These are phyloP conservation scores for Medicago arabica DNA, from an alignment of 306 rosid species.

Conservation along the genomic window DNA sequence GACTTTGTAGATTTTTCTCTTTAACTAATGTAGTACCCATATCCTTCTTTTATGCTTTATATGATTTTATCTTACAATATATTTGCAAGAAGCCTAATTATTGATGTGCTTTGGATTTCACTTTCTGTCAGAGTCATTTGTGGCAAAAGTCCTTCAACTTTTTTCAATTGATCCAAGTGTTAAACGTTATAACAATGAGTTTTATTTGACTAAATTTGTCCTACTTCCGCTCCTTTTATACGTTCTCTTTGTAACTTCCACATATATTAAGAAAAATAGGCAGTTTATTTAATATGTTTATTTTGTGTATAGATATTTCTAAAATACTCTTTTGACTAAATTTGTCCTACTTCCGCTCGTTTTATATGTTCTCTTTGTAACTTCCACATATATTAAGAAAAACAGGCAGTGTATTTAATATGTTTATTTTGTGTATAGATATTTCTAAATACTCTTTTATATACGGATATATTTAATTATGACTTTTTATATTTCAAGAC, in stretches of 20 bases:
- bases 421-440: neutral
- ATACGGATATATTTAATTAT: neutral
- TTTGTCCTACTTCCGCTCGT: neutral
- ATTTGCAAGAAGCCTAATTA: slow-evolving; percentile 19
- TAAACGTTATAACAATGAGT: slow-evolving; percentile 14
- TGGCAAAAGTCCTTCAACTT: slow-evolving; percentile 17
- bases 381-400: slow-evolving; percentile 1
- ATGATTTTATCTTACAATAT: slow-evolving; percentile 16
- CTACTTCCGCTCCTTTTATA: neutral
- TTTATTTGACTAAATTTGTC: slow-evolving; percentile 14
- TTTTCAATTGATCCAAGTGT: slow-evolving; percentile 10
- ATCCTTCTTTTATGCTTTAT: slow-evolving; percentile 7
- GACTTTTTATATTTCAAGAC: neutral
- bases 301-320: neutral
- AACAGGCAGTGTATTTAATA: neutral
- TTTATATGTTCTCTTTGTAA: neutral
- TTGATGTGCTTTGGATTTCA: slow-evolving; percentile 12
- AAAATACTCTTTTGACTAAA: slow-evolving; percentile 10
- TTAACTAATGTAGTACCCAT: slow-evolving; percentile 7
- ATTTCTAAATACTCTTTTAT: neutral
- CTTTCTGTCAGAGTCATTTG: slow-evolving; percentile 18
- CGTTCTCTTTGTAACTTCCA: neutral
- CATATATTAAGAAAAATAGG: neutral
- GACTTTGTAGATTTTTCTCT: slow-evolving; percentile 35
- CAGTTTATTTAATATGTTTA: neutral